These are phyloP conservation scores for Rhizomucor pusillus DNA, from an alignment of 371 early-diverging fungal species.

Conservation along the genomic window DNA sequence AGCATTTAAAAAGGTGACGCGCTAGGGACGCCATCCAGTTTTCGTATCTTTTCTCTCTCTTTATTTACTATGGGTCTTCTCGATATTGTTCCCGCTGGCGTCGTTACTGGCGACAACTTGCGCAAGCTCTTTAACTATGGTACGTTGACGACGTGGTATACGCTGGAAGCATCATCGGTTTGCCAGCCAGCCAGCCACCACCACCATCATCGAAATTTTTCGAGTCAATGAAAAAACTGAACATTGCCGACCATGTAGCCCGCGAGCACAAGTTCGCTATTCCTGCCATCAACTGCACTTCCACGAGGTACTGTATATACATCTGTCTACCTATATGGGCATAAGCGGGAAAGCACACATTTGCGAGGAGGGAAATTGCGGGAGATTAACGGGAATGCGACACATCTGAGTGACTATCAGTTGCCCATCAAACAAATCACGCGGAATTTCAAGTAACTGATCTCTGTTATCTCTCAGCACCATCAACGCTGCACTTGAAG, in stretches of 20 bases:
- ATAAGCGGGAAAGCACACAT: neutral
- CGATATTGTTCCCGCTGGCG: conserved; percentile 83
- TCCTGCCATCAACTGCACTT: conserved; percentile 93
- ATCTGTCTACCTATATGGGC: neutral
- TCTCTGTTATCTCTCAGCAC: conserved; percentile 49
- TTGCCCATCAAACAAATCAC: neutral
- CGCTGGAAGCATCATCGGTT: too few species aligned
- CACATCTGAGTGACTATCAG: neutral
- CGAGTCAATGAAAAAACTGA: neutral
- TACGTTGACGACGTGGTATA: conserved; percentile 12
- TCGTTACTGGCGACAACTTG: conserved; percentile 85
- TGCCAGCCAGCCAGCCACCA: too few species aligned
- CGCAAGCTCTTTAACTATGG: conserved; percentile 79
- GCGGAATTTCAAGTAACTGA: conserved; percentile 2
- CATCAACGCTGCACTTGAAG: conserved; percentile 88
- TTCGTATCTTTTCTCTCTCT: conserved; percentile 23
- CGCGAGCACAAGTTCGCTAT: conserved; percentile 84
- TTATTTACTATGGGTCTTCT: conserved; percentile 61
- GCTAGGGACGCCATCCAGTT: neutral
- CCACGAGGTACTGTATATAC: conserved; percentile 55
- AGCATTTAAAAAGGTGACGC: neutral
- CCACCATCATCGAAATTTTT: neutral
- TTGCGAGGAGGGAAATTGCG: conserved; percentile 2
- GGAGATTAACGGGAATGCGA: conserved; percentile 12
- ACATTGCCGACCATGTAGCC: conserved; percentile 32